Evolutionary conservation across 2,329 filamentous ascomycete species (phyloP).

Genomic region (Fusarium oxysporum): DNA sequence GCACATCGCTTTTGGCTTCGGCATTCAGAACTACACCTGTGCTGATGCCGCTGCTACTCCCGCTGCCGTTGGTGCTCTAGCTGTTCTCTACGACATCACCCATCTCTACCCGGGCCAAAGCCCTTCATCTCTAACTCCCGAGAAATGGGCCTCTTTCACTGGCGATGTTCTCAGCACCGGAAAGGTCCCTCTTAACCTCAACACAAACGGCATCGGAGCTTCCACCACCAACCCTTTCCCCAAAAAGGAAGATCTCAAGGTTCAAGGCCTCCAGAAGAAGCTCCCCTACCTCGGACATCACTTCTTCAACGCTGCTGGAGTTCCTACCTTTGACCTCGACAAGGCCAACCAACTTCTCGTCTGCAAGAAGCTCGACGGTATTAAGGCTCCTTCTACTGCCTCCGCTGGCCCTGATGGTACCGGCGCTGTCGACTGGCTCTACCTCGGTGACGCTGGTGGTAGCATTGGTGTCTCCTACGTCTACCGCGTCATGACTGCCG

Average conservation of each 20-base stretch:
- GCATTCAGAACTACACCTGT: constrained; percentile 78
- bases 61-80: constrained; percentile 64
- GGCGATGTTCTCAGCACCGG: constrained; percentile 55
- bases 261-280: constrained; percentile 49
- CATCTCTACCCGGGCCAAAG: constrained; percentile 61
- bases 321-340: constrained; percentile 71
- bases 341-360: constrained; percentile 53
- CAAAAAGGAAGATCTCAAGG: constrained; percentile 51
- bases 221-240: constrained; percentile 60
- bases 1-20: constrained; percentile 70
- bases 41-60: constrained; percentile 50
- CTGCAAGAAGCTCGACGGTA: constrained; percentile 60
- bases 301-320: constrained; percentile 68
- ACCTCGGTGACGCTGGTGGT: constrained; percentile 56
- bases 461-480: constrained; percentile 56
- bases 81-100: constrained; percentile 69
- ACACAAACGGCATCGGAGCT: constrained; percentile 52
- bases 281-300: constrained; percentile 70
- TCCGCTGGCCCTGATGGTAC: constrained; percentile 60
- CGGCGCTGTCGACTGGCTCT: constrained; percentile 67
- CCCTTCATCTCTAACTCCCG: constrained; percentile 51
- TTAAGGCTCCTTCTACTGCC: constrained; percentile 63
- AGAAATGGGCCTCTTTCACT: constrained; percentile 56
- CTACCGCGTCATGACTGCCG: constrained; percentile 67
- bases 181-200: constrained; percentile 62